phyloP scores from a whole-genome alignment of 2,329 filamentous ascomycete species.

The Penicillium sumatraense region DNA sequence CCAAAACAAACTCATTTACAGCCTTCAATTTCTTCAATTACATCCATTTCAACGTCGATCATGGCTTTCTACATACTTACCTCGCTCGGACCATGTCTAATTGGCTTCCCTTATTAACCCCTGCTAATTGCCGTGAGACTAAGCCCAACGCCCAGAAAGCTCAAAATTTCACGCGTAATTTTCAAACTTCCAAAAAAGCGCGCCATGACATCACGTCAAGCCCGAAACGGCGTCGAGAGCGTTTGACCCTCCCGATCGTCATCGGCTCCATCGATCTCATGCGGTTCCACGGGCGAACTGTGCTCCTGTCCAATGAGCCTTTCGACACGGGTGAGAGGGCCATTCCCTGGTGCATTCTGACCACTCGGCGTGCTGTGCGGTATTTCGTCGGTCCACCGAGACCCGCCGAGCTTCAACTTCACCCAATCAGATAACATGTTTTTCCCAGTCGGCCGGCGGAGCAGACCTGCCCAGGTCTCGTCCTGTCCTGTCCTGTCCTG shows the following conservation, averaged over 20 bases:
- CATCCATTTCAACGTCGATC: no score
- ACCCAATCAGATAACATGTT: conserved; percentile 22
- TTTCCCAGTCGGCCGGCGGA: neutral
- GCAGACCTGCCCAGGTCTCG: neutral
- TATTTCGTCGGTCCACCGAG: conserved; percentile 25
- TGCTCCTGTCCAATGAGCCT: conserved; percentile 26
- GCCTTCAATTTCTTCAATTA: no score
- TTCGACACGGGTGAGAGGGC: conserved; percentile 2
- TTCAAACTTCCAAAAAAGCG: conserved; percentile 20
- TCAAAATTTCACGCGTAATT: conserved; percentile 24
- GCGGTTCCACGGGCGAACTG: conserved; percentile 30
- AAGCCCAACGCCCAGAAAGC: neutral
- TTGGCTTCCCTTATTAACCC: neutral
- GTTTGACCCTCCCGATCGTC: conserved; percentile 37
- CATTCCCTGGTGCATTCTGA: conserved; percentile 15
- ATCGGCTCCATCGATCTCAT: conserved; percentile 39
- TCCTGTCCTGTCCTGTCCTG: no score
- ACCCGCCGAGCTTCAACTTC: neutral
- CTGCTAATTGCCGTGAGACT: neutral
- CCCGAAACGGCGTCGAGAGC: conserved; percentile 32
- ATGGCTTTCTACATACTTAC: neutral
- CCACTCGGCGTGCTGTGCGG: conserved; percentile 30
- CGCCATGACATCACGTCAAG: conserved; percentile 33
- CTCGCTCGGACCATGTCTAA: neutral
- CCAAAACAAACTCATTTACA: neutral